These are phyloP conservation scores for Dendrobium catenatum DNA, from an alignment of 106 monocot genomes.

Conservation along the genomic window DNA sequence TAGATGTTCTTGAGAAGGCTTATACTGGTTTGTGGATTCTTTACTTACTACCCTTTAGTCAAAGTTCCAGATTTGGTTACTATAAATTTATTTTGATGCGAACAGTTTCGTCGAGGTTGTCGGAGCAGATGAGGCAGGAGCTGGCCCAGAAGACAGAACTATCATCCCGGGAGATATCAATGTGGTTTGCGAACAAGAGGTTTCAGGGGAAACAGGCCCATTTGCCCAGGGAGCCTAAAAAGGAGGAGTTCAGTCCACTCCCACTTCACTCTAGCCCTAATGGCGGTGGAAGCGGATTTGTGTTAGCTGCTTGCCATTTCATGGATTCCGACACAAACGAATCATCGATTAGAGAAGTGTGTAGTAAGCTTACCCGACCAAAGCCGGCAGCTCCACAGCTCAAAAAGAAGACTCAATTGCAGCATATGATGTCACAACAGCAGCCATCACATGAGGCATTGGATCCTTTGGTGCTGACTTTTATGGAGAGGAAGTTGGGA, in stretches of 20 bases:
- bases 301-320: background rate
- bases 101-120: constrained; percentile 1
- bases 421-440: background rate
- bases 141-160: background rate
- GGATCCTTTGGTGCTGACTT: constrained; percentile 1
- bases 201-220: background rate
- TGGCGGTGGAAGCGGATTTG: background rate
- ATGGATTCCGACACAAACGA: background rate
- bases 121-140: constrained; percentile 1
- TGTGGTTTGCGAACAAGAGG: constrained; percentile 6
- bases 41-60: background rate
- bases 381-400: background rate
- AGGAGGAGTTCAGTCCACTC: background rate
- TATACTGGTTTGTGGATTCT: background rate
- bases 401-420: background rate
- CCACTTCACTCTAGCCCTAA: background rate
- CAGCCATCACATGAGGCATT: background rate
- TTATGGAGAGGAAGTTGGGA: constrained; percentile 4
- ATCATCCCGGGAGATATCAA: constrained; percentile 4
- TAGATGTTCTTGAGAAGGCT: background rate
- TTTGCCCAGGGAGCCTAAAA: background rate
- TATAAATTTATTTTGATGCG: background rate
- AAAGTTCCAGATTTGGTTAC: background rate
- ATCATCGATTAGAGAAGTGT: background rate
- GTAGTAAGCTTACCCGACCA: background rate